phyloP scores from a whole-genome alignment of 768 basidiomycete species.

The Russula foetens region DNA sequence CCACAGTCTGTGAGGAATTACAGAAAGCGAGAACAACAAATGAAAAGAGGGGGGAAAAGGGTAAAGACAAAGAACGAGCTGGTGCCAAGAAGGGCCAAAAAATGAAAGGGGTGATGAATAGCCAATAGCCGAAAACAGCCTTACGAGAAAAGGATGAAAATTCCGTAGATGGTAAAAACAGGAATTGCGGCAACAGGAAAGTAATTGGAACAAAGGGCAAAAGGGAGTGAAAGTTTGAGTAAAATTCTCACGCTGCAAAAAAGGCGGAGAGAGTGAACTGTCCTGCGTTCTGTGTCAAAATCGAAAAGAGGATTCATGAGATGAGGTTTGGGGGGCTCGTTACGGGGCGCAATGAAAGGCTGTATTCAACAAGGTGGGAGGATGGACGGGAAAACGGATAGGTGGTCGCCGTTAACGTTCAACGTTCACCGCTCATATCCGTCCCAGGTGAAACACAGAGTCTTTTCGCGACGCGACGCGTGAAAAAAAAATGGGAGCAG shows the following conservation, averaged over 20 bases:
- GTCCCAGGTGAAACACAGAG: not conserved
- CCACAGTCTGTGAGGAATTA: conserved; percentile 11
- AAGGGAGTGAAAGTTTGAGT: not conserved
- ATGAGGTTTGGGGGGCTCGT: not conserved
- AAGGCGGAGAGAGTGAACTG: not conserved
- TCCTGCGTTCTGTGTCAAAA: conserved; percentile 2
- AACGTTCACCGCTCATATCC: not conserved
- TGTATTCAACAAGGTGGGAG: not conserved
- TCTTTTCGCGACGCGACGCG: not conserved
- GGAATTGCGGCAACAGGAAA: conserved; percentile 8
- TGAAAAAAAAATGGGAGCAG: not conserved
- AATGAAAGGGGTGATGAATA: not conserved
- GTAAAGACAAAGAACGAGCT: not conserved
- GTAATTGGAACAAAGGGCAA: not conserved
- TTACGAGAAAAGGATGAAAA: not conserved
- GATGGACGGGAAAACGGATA: not conserved
- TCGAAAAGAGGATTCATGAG: not conserved
- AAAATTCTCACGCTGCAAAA: conserved; percentile 8
- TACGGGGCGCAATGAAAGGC: not conserved
- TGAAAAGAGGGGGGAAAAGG: not conserved
- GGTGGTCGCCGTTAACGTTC: not conserved
- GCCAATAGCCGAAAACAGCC: not conserved
- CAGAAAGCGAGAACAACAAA: conserved; percentile 1
- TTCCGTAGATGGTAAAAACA: conserved; percentile 10
- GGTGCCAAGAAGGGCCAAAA: not conserved